These are phyloP conservation scores for Populus euphratica DNA, from an alignment of 345 rosid species.

Conservation along the genomic window DNA sequence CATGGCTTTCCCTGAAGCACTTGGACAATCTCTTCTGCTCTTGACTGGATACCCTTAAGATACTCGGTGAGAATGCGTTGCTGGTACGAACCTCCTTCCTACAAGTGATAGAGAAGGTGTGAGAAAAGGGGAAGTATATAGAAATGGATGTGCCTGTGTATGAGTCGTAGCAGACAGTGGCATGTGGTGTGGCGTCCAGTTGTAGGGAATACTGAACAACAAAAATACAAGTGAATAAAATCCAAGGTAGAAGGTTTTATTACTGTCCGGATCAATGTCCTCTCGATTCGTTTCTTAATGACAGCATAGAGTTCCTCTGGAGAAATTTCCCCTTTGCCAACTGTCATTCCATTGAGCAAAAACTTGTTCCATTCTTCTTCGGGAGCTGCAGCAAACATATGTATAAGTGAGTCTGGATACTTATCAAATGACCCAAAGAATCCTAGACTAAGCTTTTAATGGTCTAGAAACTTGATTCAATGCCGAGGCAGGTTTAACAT, in stretches of 20 bases:
- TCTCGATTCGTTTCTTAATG: slow-evolving; percentile 69
- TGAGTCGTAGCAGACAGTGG: not conserved
- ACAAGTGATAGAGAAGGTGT: slow-evolving; percentile 5
- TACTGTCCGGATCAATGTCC: slow-evolving; percentile 81
- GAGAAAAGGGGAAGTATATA: not conserved
- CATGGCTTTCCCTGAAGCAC: slow-evolving; percentile 42
- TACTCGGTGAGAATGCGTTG: slow-evolving; percentile 71
- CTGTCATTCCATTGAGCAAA: slow-evolving; percentile 60
- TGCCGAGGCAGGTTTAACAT: not conserved
- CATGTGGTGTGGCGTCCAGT: not conserved
- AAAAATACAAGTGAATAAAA: not conserved
- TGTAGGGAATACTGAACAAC: not conserved
- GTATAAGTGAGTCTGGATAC: not conserved
- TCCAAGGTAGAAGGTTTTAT: slow-evolving; percentile 12
- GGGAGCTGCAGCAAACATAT: slow-evolving; percentile 57
- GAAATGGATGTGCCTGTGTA: not conserved
- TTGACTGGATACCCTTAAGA: slow-evolving; percentile 73
- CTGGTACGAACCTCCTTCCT: slow-evolving; percentile 97
- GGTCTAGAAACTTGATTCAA: not conserved
- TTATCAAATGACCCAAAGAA: not conserved
- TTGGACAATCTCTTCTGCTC: slow-evolving; percentile 55
- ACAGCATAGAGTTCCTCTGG: slow-evolving; percentile 67
- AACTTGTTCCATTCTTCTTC: slow-evolving; percentile 82
- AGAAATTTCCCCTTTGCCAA: slow-evolving; percentile 62
- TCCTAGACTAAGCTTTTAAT: not conserved